These are phyloP conservation scores for Flagelloscypha sp. DNA, from an alignment of 768 basidiomycete species.

Conservation along the genomic window DNA sequence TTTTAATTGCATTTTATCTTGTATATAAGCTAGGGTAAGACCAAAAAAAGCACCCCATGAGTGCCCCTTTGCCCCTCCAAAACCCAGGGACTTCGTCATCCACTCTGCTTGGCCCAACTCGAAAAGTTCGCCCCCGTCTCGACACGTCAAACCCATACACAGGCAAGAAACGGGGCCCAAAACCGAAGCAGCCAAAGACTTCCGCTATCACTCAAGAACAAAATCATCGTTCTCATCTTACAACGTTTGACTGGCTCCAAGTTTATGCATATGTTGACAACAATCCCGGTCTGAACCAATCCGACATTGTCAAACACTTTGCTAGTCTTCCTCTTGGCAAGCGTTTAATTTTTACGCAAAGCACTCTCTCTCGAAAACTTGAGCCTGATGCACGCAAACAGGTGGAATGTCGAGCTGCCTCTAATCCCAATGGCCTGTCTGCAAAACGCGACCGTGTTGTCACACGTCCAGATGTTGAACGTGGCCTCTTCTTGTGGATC, in stretches of 20 bases:
- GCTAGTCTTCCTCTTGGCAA: slow-evolving; percentile 7
- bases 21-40: too few species aligned
- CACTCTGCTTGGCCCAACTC: too few species aligned
- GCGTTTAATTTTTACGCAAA: slow-evolving; percentile 17
- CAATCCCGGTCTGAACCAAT: slow-evolving; percentile 15
- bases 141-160: too few species aligned
- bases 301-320: slow-evolving; percentile 8
- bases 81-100: too few species aligned
- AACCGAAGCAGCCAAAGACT: too few species aligned
- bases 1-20: too few species aligned
- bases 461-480: slow-evolving; percentile 26
- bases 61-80: too few species aligned
- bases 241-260: slow-evolving; percentile 17
- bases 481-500: slow-evolving; percentile 23
- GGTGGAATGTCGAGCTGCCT: slow-evolving; percentile 7
- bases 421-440: slow-evolving; percentile 19
- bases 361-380: slow-evolving; percentile 17
- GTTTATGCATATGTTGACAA: slow-evolving; percentile 15
- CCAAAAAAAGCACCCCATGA: too few species aligned
- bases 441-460: slow-evolving; percentile 22
- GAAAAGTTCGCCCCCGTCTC: too few species aligned
- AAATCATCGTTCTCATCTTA: slow-evolving; percentile 12
- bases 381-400: slow-evolving; percentile 5
- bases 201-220: slow-evolving; percentile 6
- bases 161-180: too few species aligned